Base-by-base conservation (phyloP, 768 basidiomycete genomes). In the Rossbeevera mucosa region DNA sequence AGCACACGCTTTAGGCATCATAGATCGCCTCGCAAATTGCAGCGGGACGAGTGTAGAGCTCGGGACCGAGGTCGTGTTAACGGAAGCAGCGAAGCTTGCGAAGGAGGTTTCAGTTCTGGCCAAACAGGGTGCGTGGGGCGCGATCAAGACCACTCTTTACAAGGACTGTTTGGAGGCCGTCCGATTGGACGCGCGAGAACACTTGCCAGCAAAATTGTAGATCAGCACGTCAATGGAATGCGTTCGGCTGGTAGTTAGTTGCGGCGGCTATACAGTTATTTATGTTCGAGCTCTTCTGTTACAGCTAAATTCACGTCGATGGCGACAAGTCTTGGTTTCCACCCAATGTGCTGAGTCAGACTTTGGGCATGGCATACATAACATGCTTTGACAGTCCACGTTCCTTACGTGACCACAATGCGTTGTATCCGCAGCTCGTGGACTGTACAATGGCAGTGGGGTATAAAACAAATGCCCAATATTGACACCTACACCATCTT, bases 141-240 rank as follows among this genome's bases (percentile, higher is more conserved):
- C 84, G 47, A 86, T 88, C 63, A 88, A 86, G 83, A 62, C 62
- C 20, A 78, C 80, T 56, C 56, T 88, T 7, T 86, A 86, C 63
- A 73, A 72, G 41, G 78, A 81, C 48, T 74, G 77, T 16, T 63
- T 87, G 47, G 70, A 79, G 45, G 60, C 62, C 8, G 73, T 80
- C 14, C 57, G 52, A 12, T 44, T 56, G 51, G 62, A 63, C 45
- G 54, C 57, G 9, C 51, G 53, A 20, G 44, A 51, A 24, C 51
- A n/a, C 16, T 26, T 53, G 6, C 25, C 38, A 13, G 51, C 60
- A 44, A 66, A 59, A 36, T 38, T 63, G 44, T 64, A 64, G 31
- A 33, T n/a, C n/a, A n/a, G n/a, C n/a, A n/a, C n/a, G n/a, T n/a
- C n/a, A n/a, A n/a, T n/a, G n/a, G n/a, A n/a, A n/a, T n/a, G n/a